A percentile compares a stretch with the other conserved stretches of the same genome.
Conservation (phyloP, 1,139 yeast genomes). For the Geotrichum reessii region DNA sequence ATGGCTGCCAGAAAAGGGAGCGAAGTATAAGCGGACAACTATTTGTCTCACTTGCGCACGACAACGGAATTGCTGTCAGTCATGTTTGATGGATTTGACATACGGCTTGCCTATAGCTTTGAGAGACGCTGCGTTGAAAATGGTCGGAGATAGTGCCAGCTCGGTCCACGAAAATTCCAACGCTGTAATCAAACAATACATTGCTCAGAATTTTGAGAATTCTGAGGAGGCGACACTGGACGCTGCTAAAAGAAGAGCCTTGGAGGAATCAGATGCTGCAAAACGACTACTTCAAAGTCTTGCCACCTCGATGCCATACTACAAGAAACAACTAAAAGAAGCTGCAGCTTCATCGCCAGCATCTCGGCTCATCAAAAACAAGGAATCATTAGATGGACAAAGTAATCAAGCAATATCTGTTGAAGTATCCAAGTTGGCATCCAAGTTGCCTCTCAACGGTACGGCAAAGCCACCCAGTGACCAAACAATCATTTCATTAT, state of each 20-base stretch:
- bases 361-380: constrained; percentile 6
- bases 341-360: constrained; percentile 6
- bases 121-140: constrained; percentile 73
- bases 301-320: constrained; percentile 38
- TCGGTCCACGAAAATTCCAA: constrained; percentile 33
- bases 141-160: constrained; percentile 50
- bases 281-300: constrained; percentile 39
- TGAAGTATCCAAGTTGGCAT: constrained; percentile 47
- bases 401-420: constrained; percentile 28
- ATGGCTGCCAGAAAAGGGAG: constrained; percentile 46
- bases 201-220: constrained; percentile 47
- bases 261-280: constrained; percentile 34
- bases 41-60: constrained; percentile 77
- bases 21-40: constrained; percentile 25
- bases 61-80: constrained; percentile 77
- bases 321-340: constrained; percentile 20
- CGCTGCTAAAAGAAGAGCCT: constrained; percentile 31
- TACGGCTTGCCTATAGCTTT: constrained; percentile 73
- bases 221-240: constrained; percentile 31
- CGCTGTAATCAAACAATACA: constrained; percentile 49
- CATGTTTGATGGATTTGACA: constrained; percentile 75
- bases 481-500: constrained; percentile 46
- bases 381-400: neutral
- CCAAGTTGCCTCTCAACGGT: constrained; percentile 56
- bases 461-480: constrained; percentile 44